phyloP scores from a whole-genome alignment of 148 eudicot genomes.

The Rheum nobile region DNA sequence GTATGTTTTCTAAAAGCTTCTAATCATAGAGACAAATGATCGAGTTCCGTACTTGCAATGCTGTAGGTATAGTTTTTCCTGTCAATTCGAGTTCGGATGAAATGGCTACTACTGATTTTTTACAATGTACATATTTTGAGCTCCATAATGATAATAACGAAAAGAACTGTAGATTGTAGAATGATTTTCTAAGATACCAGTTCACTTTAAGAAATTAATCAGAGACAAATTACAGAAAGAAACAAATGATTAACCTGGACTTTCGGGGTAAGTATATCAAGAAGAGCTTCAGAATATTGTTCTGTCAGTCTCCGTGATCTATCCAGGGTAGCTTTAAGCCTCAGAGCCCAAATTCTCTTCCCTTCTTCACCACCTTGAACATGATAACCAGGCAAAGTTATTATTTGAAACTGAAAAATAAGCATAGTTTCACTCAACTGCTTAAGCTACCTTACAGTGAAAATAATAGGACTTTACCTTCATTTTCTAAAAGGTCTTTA shows the following conservation, averaged over 20 bases:
- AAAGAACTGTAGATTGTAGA: not conserved
- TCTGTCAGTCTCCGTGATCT: slow-evolving; percentile 86
- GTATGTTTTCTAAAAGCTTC: not conserved
- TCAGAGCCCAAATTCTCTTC: slow-evolving; percentile 73
- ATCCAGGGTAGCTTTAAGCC: slow-evolving; percentile 97
- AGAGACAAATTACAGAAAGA: not conserved
- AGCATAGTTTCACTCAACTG: not conserved
- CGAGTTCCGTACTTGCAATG: not conserved
- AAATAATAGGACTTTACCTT: slow-evolving; percentile 38
- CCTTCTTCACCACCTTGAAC: slow-evolving; percentile 78
- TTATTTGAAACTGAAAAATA: not conserved
- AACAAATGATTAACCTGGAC: slow-evolving; percentile 43
- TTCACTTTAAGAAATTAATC: not conserved
- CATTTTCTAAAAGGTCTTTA: slow-evolving; percentile 57
- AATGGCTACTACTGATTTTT: not conserved
- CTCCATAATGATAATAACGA: not conserved
- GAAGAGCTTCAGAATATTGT: slow-evolving; percentile 85
- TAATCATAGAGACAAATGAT: not conserved
- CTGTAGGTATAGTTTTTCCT: no score
- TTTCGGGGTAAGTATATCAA: slow-evolving; percentile 68
- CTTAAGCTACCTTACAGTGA: not conserved
- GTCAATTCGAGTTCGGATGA: not conserved
- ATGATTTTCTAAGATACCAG: not conserved
- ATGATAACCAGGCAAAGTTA: slow-evolving; percentile 10
- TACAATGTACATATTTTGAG: not conserved